These are phyloP conservation scores for Hypsizygus ulmarius DNA, from an alignment of 1,284 basidiomycete genomes.

Conservation along the genomic window DNA sequence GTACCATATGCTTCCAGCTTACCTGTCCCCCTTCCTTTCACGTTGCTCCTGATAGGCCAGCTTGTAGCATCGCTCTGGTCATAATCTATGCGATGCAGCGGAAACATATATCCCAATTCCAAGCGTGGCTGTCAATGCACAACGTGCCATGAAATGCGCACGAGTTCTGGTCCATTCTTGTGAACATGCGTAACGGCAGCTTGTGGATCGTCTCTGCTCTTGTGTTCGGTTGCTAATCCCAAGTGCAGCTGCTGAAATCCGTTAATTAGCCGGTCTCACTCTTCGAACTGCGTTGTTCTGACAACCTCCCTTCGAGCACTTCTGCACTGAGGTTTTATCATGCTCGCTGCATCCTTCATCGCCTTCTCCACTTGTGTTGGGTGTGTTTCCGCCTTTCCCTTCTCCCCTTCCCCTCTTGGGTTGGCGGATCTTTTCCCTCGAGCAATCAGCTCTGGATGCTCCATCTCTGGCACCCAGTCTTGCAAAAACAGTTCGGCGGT, in stretches of 20 bases:
- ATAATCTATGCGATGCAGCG: background rate
- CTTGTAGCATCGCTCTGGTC: background rate
- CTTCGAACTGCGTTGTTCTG: background rate
- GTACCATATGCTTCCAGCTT: conserved; percentile 8
- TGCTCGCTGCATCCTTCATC: conserved; percentile 11
- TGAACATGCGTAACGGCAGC: background rate
- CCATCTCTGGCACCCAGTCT: conserved; percentile 37
- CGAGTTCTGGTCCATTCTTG: background rate
- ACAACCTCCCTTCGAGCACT: background rate
- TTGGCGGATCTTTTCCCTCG: conserved; percentile 27
- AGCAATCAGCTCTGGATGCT: conserved; percentile 36
- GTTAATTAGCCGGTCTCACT: too few relatives aligned
- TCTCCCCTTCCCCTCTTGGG: conserved; percentile 7
- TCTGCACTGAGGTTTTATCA: background rate
- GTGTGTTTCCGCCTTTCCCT: conserved; percentile 15
- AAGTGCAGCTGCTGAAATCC: too few relatives aligned
- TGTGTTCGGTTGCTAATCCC: too few relatives aligned
- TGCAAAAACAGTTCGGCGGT: conserved; percentile 45
- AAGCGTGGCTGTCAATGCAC: conserved; percentile 3
- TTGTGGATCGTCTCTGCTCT: too few relatives aligned
- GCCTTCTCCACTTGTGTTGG: conserved; percentile 3
- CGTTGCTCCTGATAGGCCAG: conserved; percentile 4
- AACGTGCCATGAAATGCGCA: conserved; percentile 3
- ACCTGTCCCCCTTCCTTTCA: background rate
- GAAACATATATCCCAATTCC: background rate